Percentiles rank a stretch among this genome's conserved stretches.
Conservation (phyloP, 768 basidiomycete species). For the Sporobolomyces roseus region DNA sequence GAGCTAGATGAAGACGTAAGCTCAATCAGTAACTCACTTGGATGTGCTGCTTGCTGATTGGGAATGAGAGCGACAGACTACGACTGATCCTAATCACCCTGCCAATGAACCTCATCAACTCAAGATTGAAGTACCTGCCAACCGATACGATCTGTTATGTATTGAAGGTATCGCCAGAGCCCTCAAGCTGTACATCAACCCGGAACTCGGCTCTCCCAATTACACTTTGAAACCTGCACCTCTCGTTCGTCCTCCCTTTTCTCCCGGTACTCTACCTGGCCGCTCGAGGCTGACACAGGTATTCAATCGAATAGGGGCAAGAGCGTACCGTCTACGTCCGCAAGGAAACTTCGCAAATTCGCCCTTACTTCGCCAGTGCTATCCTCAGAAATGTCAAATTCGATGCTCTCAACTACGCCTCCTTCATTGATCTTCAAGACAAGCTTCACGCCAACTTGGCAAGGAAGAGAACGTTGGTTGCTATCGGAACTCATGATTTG, state of each 20-base stretch:
- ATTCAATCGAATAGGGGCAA: conserved; percentile 30
- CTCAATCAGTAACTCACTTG: too few species aligned
- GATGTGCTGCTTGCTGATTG: too few species aligned
- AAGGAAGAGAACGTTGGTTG: conserved; percentile 78
- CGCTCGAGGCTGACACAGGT: background rate
- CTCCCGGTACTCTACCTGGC: conserved; percentile 54
- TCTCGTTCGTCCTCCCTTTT: conserved; percentile 52
- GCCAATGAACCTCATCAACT: conserved; percentile 63
- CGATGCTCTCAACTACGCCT: conserved; percentile 80
- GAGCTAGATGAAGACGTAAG: conserved; percentile 94
- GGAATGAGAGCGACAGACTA: conserved; percentile 41
- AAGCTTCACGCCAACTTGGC: conserved; percentile 97
- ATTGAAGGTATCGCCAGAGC: conserved; percentile 91
- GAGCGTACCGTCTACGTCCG: conserved; percentile 63
- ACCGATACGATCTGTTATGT: conserved; percentile 96
- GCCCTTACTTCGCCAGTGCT: conserved; percentile 87
- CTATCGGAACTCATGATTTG: conserved; percentile 96
- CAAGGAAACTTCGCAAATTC: conserved; percentile 75
- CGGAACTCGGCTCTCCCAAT: conserved; percentile 29
- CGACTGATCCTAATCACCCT: conserved; percentile 36
- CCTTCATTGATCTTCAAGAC: conserved; percentile 99
- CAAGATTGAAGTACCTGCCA: conserved; percentile 98
- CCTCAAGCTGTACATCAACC: conserved; percentile 68
- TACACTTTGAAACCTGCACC: conserved; percentile 35
- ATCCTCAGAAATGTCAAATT: conserved; percentile 85